phyloP scores from a whole-genome alignment of 805 yeast genomes.

The Candida germanica region DNA sequence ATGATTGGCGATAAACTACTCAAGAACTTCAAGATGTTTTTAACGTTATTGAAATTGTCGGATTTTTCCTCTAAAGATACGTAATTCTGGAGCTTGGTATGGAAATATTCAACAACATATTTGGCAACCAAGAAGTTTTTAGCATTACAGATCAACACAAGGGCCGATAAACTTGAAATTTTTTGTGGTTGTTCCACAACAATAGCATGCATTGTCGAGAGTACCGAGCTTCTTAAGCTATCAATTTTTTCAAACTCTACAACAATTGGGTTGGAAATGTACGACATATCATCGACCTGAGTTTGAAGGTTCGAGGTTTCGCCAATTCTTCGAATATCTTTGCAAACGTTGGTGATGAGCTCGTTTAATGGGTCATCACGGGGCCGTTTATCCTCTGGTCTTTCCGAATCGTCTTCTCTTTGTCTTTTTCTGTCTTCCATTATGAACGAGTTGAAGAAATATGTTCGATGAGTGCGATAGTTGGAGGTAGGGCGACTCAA shows the following conservation, averaged over 20 bases:
- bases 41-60: constrained; percentile 69
- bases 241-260: constrained; percentile 64
- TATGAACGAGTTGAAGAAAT: too few relatives aligned
- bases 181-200: constrained; percentile 90
- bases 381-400: constrained; percentile 26
- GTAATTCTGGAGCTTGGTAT: constrained; percentile 56
- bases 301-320: constrained; percentile 38
- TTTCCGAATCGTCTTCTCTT: constrained; percentile 15
- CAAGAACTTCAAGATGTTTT: constrained; percentile 67
- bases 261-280: constrained; percentile 63
- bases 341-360: constrained; percentile 41
- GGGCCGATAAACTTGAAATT: constrained; percentile 63
- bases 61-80: constrained; percentile 38
- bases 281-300: constrained; percentile 53
- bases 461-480: neutral
- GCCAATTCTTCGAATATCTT: constrained; percentile 43
- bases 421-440: constrained; percentile 11
- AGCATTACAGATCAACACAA: constrained; percentile 64
- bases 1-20: constrained; percentile 65
- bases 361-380: constrained; percentile 41
- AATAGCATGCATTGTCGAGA: constrained; percentile 65
- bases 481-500: too few relatives aligned
- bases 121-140: constrained; percentile 64
- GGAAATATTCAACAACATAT: constrained; percentile 65
- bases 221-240: constrained; percentile 53